phyloP scores from a whole-genome alignment of 2,329 filamentous ascomycete species.

The Cadophora luteo-olivacea region DNA sequence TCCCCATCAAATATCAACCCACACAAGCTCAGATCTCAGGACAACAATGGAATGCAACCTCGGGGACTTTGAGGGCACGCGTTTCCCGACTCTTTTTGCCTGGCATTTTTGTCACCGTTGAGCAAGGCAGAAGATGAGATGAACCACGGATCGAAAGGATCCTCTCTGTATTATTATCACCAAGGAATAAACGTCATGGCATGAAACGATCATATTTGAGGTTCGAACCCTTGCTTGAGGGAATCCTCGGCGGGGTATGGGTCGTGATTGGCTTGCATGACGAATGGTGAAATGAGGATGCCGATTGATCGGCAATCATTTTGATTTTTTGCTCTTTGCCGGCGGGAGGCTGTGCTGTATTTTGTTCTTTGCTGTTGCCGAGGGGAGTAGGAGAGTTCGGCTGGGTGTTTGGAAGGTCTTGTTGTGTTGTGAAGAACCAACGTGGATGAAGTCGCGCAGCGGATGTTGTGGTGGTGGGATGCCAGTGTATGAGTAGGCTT shows the following conservation, averaged over 20 bases:
- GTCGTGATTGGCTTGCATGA: slow-evolving; percentile 16
- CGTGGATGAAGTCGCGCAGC: background rate
- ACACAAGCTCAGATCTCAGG: background rate
- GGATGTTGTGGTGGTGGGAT: background rate
- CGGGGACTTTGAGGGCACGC: background rate
- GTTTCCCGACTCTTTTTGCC: background rate
- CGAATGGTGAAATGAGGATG: slow-evolving; percentile 15
- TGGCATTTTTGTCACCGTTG: too few relatives aligned
- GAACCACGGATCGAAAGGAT: background rate
- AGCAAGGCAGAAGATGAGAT: background rate
- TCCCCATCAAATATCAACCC: too few relatives aligned
- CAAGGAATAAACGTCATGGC: slow-evolving; percentile 1
- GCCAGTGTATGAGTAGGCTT: background rate
- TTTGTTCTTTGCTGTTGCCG: too few relatives aligned
- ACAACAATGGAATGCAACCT: background rate
- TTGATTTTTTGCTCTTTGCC: background rate
- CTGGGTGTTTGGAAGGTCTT: slow-evolving; percentile 2
- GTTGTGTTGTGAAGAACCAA: background rate
- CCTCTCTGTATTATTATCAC: background rate
- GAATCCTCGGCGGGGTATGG: background rate
- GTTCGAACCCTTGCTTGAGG: too few relatives aligned
- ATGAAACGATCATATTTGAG: slow-evolving; percentile 1
- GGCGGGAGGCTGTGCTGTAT: slow-evolving; percentile 11
- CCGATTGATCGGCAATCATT: slow-evolving; percentile 14
- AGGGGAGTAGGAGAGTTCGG: background rate